These are phyloP conservation scores for Ustilago tritici DNA, from an alignment of 1,284 basidiomycete species.

Conservation along the genomic window DNA sequence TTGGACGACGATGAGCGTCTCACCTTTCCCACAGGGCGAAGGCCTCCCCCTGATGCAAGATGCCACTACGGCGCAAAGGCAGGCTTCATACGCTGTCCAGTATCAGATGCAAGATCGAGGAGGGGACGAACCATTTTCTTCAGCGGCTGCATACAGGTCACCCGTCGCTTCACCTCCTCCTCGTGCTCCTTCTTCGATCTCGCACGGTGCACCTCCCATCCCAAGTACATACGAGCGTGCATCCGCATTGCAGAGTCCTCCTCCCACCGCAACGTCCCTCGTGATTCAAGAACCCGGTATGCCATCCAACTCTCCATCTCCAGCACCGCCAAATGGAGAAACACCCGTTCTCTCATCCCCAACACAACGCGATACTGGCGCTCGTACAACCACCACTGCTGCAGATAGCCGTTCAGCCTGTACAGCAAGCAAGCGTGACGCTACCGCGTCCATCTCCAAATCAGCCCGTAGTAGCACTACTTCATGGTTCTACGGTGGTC, in stretches of 20 bases:
- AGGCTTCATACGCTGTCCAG: background rate
- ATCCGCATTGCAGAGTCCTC: slow-evolving; percentile 6
- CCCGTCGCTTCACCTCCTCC: slow-evolving; percentile 24
- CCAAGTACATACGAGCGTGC: slow-evolving; percentile 18
- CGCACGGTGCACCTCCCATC: background rate
- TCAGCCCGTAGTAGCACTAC: slow-evolving; percentile 29
- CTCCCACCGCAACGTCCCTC: slow-evolving; percentile 28
- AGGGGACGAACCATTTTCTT: slow-evolving; percentile 30
- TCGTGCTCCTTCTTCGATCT: slow-evolving; percentile 1
- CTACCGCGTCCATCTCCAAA: slow-evolving; percentile 40
- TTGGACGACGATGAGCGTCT: slow-evolving; percentile 31
- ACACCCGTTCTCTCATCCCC: slow-evolving; percentile 1
- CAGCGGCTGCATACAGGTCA: slow-evolving; percentile 38
- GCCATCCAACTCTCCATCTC: slow-evolving; percentile 7
- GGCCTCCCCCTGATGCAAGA: background rate
- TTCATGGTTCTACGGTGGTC: slow-evolving; percentile 29
- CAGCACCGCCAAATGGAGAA: slow-evolving; percentile 10
- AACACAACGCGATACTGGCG: background rate
- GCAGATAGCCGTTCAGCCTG: slow-evolving; percentile 6
- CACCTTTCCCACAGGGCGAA: slow-evolving; percentile 27
- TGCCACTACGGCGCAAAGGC: background rate
- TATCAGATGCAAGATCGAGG: background rate
- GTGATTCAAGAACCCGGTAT: slow-evolving; percentile 25
- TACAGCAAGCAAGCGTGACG: slow-evolving; percentile 22
- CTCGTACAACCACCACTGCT: slow-evolving; percentile 2